Conservation (phyloP, 1,284 basidiomycete genomes). For the Rhodotorula sp. region DNA sequence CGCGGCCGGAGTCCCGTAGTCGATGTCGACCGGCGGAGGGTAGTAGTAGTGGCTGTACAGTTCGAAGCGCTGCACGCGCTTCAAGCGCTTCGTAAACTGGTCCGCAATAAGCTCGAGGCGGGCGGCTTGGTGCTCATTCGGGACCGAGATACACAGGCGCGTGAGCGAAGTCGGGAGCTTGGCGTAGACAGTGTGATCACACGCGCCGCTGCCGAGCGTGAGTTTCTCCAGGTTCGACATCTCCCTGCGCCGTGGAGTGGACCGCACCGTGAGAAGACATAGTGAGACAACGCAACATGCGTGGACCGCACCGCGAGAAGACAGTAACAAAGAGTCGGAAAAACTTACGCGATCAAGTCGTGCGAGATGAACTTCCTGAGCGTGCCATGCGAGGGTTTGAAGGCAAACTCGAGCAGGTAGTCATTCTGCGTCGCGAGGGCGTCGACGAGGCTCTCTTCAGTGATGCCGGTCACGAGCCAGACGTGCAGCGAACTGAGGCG, state of each 20-base stretch:
- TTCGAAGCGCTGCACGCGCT: slow-evolving; percentile 15
- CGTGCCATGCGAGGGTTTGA: slow-evolving; percentile 10
- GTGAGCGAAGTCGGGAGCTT: slow-evolving; percentile 10
- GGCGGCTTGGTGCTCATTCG: background rate
- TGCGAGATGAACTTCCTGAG: background rate
- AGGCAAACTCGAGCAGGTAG: slow-evolving; percentile 11
- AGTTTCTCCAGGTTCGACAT: slow-evolving; percentile 10
- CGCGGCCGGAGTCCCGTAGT: background rate
- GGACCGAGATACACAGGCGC: slow-evolving; percentile 23
- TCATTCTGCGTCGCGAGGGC: background rate
- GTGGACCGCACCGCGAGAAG: too few species aligned
- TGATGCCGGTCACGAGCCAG: slow-evolving; percentile 4
- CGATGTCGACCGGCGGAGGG: slow-evolving; percentile 15
- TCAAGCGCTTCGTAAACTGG: slow-evolving; percentile 5
- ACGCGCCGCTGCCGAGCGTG: slow-evolving; percentile 21
- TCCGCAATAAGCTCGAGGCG: slow-evolving; percentile 7
- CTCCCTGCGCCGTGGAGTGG: background rate
- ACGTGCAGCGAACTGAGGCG: slow-evolving; percentile 14
- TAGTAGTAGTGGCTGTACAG: slow-evolving; percentile 29
- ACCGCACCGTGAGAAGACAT: background rate
- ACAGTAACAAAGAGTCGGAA: background rate
- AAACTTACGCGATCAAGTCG: slow-evolving; percentile 3
- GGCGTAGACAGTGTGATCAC: slow-evolving; percentile 17
- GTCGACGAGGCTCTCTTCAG: background rate
- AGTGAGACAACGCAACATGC: too few species aligned